A percentile compares a stretch with the other conserved stretches of the same genome.
These are phyloP conservation scores for Arthrobotrys entomopaga DNA, from an alignment of 2,329 filamentous ascomycete species.

Conservation along the genomic window DNA sequence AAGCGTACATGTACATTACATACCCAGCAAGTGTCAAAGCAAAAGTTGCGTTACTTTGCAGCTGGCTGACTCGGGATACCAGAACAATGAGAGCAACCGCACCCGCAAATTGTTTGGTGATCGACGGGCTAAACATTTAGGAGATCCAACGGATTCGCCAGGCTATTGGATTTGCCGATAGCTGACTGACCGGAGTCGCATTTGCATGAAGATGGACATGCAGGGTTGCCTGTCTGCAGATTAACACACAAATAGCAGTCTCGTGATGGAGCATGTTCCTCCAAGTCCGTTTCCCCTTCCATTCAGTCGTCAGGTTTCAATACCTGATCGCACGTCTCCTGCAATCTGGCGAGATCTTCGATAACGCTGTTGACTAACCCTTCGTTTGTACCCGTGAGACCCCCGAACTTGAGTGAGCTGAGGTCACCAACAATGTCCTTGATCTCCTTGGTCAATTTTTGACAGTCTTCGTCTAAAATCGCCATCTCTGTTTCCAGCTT, in stretches of 20 bases:
- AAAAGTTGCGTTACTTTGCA: conserved; percentile 22
- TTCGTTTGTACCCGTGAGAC: conserved; percentile 72
- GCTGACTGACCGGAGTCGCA: conserved; percentile 10
- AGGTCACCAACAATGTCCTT: conserved; percentile 75
- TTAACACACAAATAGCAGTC: not conserved
- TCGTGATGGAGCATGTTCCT: not conserved
- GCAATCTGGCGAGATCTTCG: conserved; percentile 72
- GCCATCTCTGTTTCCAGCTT: conserved; percentile 76
- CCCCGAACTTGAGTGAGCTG: conserved; percentile 84
- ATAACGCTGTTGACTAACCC: conserved; percentile 69
- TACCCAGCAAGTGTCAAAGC: conserved; percentile 4
- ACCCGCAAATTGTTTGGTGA: conserved; percentile 3
- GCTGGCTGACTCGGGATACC: conserved; percentile 8
- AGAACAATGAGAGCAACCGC: conserved; percentile 3
- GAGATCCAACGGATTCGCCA: conserved; percentile 43
- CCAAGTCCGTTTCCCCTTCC: not conserved
- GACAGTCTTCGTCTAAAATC: conserved; percentile 72
- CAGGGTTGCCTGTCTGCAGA: too few species aligned
- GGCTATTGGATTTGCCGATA: conserved; percentile 36
- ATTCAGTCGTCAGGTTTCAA: conserved; percentile 46
- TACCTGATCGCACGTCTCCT: conserved; percentile 69
- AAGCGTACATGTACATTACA: conserved; percentile 14
- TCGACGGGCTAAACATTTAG: conserved; percentile 42
- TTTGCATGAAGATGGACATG: conserved; percentile 11
- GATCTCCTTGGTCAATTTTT: conserved; percentile 70